Evolutionary conservation across 2,329 filamentous ascomycete genomes (phyloP).

Genomic region (Colletotrichum siamense): DNA sequence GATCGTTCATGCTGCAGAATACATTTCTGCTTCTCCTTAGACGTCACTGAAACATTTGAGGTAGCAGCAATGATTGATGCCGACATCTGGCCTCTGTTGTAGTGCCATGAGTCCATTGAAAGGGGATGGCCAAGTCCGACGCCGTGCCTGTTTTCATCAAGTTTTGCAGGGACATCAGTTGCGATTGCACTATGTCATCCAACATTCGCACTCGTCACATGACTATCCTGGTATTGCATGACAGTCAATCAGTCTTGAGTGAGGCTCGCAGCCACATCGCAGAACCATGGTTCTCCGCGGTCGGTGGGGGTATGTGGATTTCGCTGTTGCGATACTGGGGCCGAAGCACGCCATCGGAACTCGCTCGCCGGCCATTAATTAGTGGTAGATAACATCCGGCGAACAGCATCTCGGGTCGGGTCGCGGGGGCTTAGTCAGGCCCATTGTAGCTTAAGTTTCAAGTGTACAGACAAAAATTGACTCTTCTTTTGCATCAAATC

Average conservation of each 20-base stretch:
- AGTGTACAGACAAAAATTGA: not conserved
- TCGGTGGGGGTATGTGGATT: not conserved
- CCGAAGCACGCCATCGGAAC: constrained; percentile 15
- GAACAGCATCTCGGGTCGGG: not conserved
- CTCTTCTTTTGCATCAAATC: not conserved
- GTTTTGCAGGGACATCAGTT: not conserved
- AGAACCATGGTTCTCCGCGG: not conserved
- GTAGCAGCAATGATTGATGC: not conserved
- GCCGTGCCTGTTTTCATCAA: not conserved
- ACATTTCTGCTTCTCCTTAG: not conserved
- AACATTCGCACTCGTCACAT: not conserved
- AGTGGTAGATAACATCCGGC: not conserved
- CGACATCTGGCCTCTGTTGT: not conserved
- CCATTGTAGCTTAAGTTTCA: not conserved
- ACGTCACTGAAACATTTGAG: not conserved
- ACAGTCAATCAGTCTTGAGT: not conserved
- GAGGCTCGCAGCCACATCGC: not conserved
- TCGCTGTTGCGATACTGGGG: not conserved
- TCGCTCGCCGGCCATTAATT: not conserved
- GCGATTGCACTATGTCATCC: not conserved
- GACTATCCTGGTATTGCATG: not conserved
- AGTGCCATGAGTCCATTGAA: not conserved
- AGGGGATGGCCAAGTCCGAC: not conserved
- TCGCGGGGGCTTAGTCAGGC: not conserved
- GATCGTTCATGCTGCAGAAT: not conserved